Evolutionary conservation across 2,329 filamentous ascomycete species (phyloP).

Genomic region (Colletotrichum lindemuthianum): DNA sequence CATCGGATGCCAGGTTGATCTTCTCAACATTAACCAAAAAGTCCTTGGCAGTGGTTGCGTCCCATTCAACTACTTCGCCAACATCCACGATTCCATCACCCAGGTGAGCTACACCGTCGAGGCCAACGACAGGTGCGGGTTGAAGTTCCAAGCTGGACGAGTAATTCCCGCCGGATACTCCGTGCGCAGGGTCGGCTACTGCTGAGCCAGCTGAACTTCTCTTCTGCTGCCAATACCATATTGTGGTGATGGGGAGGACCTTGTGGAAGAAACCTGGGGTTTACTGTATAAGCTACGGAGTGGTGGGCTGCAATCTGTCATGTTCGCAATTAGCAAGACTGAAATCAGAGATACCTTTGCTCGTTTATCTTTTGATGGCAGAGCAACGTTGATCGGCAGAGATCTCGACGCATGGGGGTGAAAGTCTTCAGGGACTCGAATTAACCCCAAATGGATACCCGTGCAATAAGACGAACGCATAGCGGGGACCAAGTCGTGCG

Average conservation of each 20-base stretch:
- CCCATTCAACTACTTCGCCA: neutral
- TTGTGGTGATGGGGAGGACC: neutral
- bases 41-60: neutral
- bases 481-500: too few species aligned
- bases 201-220: neutral
- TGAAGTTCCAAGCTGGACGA: neutral
- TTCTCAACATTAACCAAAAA: constrained; percentile 5
- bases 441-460: too few species aligned
- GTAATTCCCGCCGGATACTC: neutral
- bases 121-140: neutral
- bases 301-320: too few species aligned
- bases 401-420: too few species aligned
- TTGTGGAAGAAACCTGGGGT: neutral
- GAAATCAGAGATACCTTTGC: too few species aligned
- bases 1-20: constrained; percentile 2
- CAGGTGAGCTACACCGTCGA: neutral
- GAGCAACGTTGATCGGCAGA: too few species aligned
- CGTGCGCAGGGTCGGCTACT: constrained; percentile 11
- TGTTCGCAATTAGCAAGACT: too few species aligned
- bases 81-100: neutral
- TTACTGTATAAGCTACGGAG: neutral
- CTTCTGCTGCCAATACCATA: neutral
- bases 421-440: too few species aligned
- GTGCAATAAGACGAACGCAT: too few species aligned
- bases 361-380: too few species aligned